phyloP scores from a whole-genome alignment of 768 basidiomycete species.

The Pholiota molesta region DNA sequence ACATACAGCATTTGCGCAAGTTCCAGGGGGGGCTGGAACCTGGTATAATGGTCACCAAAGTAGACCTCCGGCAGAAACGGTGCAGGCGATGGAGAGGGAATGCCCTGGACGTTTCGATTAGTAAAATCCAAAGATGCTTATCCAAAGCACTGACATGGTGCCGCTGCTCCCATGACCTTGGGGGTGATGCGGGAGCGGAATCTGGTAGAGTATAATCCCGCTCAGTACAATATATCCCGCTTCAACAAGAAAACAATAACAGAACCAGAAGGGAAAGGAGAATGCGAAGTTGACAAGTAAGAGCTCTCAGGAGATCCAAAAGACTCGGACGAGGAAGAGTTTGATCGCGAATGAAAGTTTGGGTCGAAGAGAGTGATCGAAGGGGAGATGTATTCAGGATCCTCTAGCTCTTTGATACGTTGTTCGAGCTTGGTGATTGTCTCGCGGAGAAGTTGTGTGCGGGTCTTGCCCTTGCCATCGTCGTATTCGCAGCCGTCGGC shows the following conservation, averaged over 20 bases:
- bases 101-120: slow-evolving; percentile 29
- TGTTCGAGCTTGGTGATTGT: slow-evolving; percentile 75
- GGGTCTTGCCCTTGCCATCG: slow-evolving; percentile 83
- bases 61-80: slow-evolving; percentile 49
- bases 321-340: slow-evolving; percentile 55
- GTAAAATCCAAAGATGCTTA: not conserved
- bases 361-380: slow-evolving; percentile 76
- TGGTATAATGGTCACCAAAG: slow-evolving; percentile 53
- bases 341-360: slow-evolving; percentile 53
- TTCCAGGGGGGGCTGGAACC: slow-evolving; percentile 55
- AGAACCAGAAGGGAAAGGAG: slow-evolving; percentile 48
- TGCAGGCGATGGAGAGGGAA: slow-evolving; percentile 55
- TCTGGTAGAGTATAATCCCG: slow-evolving; percentile 29
- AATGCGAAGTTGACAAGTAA: slow-evolving; percentile 56
- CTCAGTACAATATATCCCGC: slow-evolving; percentile 1
- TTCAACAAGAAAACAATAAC: not conserved
- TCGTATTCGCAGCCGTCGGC: slow-evolving; percentile 77
- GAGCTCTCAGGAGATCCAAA: slow-evolving; percentile 55
- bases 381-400: slow-evolving; percentile 69
- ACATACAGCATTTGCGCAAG: slow-evolving; percentile 70
- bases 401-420: slow-evolving; percentile 74
- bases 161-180: slow-evolving; percentile 51
- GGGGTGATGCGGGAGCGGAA: slow-evolving; percentile 50
- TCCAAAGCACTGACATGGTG: slow-evolving; percentile 30
- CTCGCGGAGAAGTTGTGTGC: slow-evolving; percentile 79